A percentile compares a stretch with the other conserved stretches of the same genome.
These are phyloP conservation scores for Heimioporus sp. DNA, from an alignment of 768 basidiomycete genomes.

Conservation along the genomic window DNA sequence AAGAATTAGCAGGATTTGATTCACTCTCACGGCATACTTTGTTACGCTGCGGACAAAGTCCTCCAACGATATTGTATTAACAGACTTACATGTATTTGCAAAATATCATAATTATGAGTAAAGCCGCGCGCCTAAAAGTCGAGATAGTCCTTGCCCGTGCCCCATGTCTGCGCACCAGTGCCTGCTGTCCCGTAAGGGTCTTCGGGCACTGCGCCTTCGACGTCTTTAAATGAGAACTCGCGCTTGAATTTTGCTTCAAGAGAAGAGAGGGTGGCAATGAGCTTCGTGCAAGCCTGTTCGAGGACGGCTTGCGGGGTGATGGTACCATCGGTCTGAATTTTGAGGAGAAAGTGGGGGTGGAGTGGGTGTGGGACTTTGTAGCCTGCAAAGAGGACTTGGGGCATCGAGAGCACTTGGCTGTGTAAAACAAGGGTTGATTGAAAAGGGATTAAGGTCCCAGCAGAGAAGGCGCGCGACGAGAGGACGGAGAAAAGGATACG, in stretches of 20 bases:
- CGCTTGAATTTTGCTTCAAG: constrained; percentile 78
- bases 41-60: too few species aligned
- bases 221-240: constrained; percentile 79
- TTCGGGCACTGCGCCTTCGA: constrained; percentile 47
- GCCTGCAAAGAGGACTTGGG: constrained; percentile 90
- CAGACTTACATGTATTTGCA: too few species aligned
- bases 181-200: constrained; percentile 50
- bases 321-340: constrained; percentile 91
- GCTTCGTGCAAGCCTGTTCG: constrained; percentile 77
- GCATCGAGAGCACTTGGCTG: constrained; percentile 89
- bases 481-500: constrained; percentile 30
- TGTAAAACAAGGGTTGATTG: constrained; percentile 6
- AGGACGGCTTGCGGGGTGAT: constrained; percentile 80
- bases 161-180: constrained; percentile 43
- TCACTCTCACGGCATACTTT: too few species aligned
- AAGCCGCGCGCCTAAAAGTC: constrained; percentile 48
- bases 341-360: constrained; percentile 91
- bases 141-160: constrained; percentile 50
- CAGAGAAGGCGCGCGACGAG: not conserved
- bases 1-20: too few species aligned
- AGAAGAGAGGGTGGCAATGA: constrained; percentile 68
- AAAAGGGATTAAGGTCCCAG: not conserved
- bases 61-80: too few species aligned
- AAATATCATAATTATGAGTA: too few species aligned
- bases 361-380: constrained; percentile 98